These are phyloP conservation scores for Beauveria sp. DNA, from an alignment of 2,329 filamentous ascomycete species.

Conservation along the genomic window DNA sequence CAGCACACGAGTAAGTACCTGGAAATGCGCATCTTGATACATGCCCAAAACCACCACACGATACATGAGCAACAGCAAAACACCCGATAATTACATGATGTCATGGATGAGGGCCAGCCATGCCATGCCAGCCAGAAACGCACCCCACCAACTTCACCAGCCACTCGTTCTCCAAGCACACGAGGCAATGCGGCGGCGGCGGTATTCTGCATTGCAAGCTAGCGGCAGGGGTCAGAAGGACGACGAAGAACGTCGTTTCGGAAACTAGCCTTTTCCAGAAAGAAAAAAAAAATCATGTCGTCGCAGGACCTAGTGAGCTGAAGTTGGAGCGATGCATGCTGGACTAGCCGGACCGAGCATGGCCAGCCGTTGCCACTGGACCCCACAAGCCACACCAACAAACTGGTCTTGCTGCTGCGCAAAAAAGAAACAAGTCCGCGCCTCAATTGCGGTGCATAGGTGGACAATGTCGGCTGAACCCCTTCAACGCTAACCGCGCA, in stretches of 20 bases:
- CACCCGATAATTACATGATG: no score
- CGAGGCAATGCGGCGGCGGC: not conserved
- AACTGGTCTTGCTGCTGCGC: no score
- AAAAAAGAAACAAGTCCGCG: no score
- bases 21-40: not conserved
- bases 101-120: not conserved
- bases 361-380: slow-evolving; percentile 1
- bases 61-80: not conserved
- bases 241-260: not conserved
- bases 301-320: not conserved
- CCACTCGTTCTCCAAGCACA: not conserved
- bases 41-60: not conserved
- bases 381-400: not conserved
- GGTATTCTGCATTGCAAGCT: not conserved
- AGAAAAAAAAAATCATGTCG: not conserved
- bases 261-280: not conserved
- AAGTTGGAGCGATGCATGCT: not conserved
- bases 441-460: no score
- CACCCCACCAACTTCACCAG: not conserved
- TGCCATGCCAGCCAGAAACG: not conserved
- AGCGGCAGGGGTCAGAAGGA: not conserved
- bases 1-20: not conserved
- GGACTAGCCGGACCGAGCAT: no score
- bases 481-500: slow-evolving; percentile 6
- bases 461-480: slow-evolving; percentile 9